These are phyloP conservation scores for Euphorbia celastroides DNA, from an alignment of 441 rosid genomes.

Conservation along the genomic window DNA sequence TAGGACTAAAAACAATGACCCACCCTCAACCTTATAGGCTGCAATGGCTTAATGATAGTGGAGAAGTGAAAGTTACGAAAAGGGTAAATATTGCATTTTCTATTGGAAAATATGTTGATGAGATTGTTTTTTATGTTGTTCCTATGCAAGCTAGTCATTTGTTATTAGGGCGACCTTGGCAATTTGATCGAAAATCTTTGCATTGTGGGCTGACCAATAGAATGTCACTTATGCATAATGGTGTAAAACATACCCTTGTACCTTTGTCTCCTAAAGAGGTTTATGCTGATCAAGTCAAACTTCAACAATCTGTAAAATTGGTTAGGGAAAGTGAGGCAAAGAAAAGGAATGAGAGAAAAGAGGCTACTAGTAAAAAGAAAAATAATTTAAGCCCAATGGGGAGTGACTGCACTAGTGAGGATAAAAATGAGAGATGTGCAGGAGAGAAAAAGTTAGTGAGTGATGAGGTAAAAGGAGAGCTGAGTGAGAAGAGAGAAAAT, in stretches of 20 bases:
- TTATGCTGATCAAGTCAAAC: not conserved
- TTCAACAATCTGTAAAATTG: not conserved
- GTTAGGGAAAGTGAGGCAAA: too few relatives aligned
- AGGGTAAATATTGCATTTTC: too few relatives aligned
- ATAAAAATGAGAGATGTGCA: not conserved
- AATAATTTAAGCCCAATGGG: too few relatives aligned
- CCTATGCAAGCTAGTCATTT: too few relatives aligned
- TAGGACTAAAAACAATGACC: too few relatives aligned
- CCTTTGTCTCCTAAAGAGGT: not conserved
- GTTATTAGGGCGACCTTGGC: not conserved
- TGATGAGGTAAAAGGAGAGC: not conserved
- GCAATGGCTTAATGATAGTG: too few relatives aligned
- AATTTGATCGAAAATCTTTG: not conserved
- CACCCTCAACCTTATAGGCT: too few relatives aligned
- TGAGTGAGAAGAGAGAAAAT: not conserved
- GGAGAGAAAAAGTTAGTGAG: not conserved
- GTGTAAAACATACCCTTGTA: too few relatives aligned
- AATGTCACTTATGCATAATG: not conserved
- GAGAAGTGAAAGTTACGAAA: too few relatives aligned
- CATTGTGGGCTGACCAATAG: too few relatives aligned
- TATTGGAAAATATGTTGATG: too few relatives aligned
- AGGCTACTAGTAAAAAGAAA: not conserved
- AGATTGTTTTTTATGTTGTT: too few relatives aligned
- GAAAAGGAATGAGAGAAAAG: not conserved
- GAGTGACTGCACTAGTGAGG: not conserved